Evolutionary conservation across 148 eudicot species (phyloP), one percentile per base, ranked within the genome.

Genomic region (Fallopia convolvulus): DNA sequence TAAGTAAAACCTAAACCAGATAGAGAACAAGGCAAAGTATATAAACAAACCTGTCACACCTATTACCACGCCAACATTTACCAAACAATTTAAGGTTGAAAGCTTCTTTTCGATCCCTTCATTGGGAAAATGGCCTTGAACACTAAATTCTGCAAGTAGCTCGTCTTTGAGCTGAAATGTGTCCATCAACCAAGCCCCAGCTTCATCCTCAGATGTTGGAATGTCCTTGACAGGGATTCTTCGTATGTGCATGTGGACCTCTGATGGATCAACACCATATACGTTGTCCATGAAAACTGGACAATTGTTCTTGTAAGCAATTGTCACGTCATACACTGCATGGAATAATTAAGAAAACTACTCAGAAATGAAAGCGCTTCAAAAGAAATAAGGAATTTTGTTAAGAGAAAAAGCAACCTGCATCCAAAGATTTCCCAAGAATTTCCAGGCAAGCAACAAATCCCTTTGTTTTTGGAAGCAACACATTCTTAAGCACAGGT

Each of bases 321-420:
- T 90, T 39, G 94, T 90, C 75, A 89, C 84, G 55, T 90, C 94
- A 77, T 90, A 90, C 68, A 90, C 94, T 90, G 92, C 82, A 87
- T 42, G 44, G 41, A 42, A 15, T 7, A 79, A 13, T 30, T 44
- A 41, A 15, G 39, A 14, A 76, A 4, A 76, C 23, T 76, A 18
- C n/a, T 53, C 72, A 52, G 46, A 60, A 46, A 30, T 30, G 12
- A 12, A 46, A 63, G 12, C 2, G 46, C 47, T 53, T 72, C 70
- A 55, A 66, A 56, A 11, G 52, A 23, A 33, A 42, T 30, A 56
- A 39, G 50, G 7, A 66, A 68, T 71, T 46, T 56, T 52, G 20
- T 12, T 70, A 0, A 6, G 36, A 70, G 14, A 70, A 63, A 76
- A 77, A 77, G 21, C 48, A 79, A 91, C 95, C 95, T 87, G 95